A percentile compares a stretch with the other conserved stretches of the same genome.
Evolutionary conservation across 108 stramenopile genomes (phyloP).

Genomic region (Mayamaea pseudoterrestris): DNA sequence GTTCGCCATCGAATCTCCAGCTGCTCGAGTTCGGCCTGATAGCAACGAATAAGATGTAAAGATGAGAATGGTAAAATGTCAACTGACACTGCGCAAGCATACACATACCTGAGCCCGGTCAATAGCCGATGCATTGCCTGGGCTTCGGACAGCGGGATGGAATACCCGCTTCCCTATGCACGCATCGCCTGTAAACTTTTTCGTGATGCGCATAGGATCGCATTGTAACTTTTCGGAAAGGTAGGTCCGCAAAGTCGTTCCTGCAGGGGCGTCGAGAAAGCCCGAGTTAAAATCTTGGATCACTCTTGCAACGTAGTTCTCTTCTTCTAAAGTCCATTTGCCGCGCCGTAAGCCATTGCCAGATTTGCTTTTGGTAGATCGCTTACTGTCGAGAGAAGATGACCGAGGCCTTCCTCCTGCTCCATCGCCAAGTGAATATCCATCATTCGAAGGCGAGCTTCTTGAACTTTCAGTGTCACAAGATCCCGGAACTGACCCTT

Average conservation of each 20-base stretch:
- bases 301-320: conserved; percentile 82
- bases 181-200: conserved; percentile 94
- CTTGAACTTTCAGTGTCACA: too few relatives aligned
- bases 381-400: too few relatives aligned
- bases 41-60: conserved; percentile 2
- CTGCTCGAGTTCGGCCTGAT: conserved; percentile 51
- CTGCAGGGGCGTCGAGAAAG: conserved; percentile 83
- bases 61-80: conserved; percentile 1
- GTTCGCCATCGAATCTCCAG: conserved; percentile 61
- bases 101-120: conserved; percentile 52
- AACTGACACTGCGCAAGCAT: conserved; percentile 2
- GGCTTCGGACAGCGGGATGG: conserved; percentile 53
- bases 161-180: conserved; percentile 91
- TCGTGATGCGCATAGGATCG: conserved; percentile 99
- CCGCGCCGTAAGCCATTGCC: conserved; percentile 86
- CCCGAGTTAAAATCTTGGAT: conserved; percentile 93
- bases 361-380: too few relatives aligned
- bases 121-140: conserved; percentile 39
- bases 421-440: too few relatives aligned
- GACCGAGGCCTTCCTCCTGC: too few relatives aligned
- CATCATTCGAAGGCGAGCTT: too few relatives aligned
- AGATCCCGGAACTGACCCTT: too few relatives aligned
- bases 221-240: conserved; percentile 93
- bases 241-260: conserved; percentile 90
- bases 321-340: conserved; percentile 94